Evolutionary conservation across 352 stramenopile species (phyloP).

Genomic region (Elongisporangium undulatum): DNA sequence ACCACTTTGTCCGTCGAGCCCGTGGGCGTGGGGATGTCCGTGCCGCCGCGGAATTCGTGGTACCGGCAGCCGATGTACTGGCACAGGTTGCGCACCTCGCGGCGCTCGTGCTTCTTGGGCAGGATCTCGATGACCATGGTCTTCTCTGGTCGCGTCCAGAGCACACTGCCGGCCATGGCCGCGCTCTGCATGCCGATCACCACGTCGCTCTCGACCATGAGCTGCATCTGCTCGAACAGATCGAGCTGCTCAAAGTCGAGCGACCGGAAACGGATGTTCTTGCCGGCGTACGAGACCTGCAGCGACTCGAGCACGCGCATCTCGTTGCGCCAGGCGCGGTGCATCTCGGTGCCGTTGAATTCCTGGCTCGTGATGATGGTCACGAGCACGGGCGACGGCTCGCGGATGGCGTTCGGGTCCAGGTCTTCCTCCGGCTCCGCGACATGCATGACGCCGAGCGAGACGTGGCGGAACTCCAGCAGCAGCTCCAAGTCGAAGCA

Average conservation of each 20-base stretch:
- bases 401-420: too few relatives aligned
- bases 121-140: constrained; percentile 76
- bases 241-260: constrained; percentile 60
- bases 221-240: constrained; percentile 66
- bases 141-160: constrained; percentile 47
- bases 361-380: constrained; percentile 53
- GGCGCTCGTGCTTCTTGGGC: constrained; percentile 36
- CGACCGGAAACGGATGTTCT: constrained; percentile 33
- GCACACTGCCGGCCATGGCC: constrained; percentile 72
- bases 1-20: too few relatives aligned
- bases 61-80: constrained; percentile 65
- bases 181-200: constrained; percentile 83
- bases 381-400: constrained; percentile 29
- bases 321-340: constrained; percentile 66
- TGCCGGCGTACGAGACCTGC: constrained; percentile 23
- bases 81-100: constrained; percentile 75
- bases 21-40: constrained; percentile 13
- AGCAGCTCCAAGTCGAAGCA: constrained; percentile 16
- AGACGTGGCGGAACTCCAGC: constrained; percentile 12
- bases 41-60: constrained; percentile 42
- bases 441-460: constrained; percentile 20
- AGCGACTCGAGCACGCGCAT: constrained; percentile 42
- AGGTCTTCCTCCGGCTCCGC: too few relatives aligned
- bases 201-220: too few relatives aligned
- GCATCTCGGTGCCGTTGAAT: constrained; percentile 42